phyloP scores from a whole-genome alignment of 2,329 filamentous ascomycete genomes.

The Chalaropsis ovoidea region DNA sequence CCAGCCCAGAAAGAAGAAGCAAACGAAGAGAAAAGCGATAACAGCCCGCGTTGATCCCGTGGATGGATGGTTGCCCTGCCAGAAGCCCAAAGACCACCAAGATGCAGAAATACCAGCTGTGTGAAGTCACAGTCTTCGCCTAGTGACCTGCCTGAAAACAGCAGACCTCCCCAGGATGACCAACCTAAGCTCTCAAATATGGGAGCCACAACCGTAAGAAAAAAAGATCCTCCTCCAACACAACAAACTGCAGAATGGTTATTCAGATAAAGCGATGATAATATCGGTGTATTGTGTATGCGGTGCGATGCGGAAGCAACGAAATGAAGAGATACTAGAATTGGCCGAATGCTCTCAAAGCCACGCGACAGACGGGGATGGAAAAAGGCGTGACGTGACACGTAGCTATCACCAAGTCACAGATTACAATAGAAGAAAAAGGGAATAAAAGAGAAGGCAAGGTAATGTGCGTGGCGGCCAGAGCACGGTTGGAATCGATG shows the following conservation, averaged over 20 bases:
- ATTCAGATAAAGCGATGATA: slow-evolving; percentile 22
- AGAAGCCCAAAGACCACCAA: slow-evolving; percentile 13
- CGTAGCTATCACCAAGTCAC: slow-evolving; percentile 24
- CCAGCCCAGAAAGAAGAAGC: slow-evolving; percentile 3
- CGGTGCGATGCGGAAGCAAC: slow-evolving; percentile 2
- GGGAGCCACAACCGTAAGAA: slow-evolving; percentile 19
- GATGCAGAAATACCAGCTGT: slow-evolving; percentile 18
- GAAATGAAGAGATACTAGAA: slow-evolving; percentile 2
- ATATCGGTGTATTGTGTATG: slow-evolving; percentile 23
- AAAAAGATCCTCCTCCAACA: slow-evolving; percentile 21
- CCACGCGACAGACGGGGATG: not conserved
- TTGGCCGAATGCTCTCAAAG: not conserved
- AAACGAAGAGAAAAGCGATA: slow-evolving; percentile 4
- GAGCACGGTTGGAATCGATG: not conserved
- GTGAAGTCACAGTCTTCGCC: slow-evolving; percentile 19
- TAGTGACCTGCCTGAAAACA: slow-evolving; percentile 17
- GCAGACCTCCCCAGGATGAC: slow-evolving; percentile 14
- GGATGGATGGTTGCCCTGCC: slow-evolving; percentile 11
- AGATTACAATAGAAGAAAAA: slow-evolving; percentile 37
- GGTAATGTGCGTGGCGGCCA: slow-evolving; percentile 24
- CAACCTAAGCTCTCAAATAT: slow-evolving; percentile 24
- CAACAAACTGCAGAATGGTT: slow-evolving; percentile 18
- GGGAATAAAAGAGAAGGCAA: slow-evolving; percentile 18
- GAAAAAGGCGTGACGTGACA: not conserved
- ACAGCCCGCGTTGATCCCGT: slow-evolving; percentile 1